Conservation (phyloP, 306 rosid genomes). For the Cucurbita pepo region DNA sequence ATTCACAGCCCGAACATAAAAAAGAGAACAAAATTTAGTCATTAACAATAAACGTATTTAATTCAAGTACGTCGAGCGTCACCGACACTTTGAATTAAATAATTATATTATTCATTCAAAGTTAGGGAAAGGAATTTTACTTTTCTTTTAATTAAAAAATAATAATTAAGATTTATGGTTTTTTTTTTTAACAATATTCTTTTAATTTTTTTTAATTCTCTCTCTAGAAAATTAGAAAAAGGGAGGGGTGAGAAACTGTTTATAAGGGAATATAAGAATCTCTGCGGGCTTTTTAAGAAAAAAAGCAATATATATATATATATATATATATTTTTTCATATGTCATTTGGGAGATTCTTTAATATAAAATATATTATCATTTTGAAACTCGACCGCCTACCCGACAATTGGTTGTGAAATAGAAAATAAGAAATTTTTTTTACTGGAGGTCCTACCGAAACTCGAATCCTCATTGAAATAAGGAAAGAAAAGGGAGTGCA, state of each 20-base stretch:
- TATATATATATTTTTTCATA: no score
- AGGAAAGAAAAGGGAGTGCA: no score
- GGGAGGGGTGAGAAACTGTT: not conserved
- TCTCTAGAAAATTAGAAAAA: not conserved
- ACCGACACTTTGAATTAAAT: not conserved
- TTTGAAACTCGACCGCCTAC: no score
- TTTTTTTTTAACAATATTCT: constrained; percentile 50
- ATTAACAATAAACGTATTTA: not conserved
- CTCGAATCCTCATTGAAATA: no score
- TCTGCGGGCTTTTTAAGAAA: no score
- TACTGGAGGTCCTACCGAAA: no score
- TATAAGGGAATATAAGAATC: not conserved
- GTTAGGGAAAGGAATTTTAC: not conserved
- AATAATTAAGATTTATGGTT: constrained; percentile 34
- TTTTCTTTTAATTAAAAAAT: not conserved
- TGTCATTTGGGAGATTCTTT: no score
- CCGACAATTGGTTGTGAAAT: no score
- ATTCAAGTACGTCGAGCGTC: not conserved
- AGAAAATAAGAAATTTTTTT: no score
- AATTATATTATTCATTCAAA: not conserved
- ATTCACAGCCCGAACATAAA: not conserved
- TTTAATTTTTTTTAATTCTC: constrained; percentile 7
- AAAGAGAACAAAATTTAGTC: not conserved
- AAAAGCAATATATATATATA: no score
- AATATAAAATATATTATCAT: no score